These are phyloP conservation scores for Trebouxia gelatinosa DNA, from an alignment of 163 green algal genomes.

Conservation along the genomic window DNA sequence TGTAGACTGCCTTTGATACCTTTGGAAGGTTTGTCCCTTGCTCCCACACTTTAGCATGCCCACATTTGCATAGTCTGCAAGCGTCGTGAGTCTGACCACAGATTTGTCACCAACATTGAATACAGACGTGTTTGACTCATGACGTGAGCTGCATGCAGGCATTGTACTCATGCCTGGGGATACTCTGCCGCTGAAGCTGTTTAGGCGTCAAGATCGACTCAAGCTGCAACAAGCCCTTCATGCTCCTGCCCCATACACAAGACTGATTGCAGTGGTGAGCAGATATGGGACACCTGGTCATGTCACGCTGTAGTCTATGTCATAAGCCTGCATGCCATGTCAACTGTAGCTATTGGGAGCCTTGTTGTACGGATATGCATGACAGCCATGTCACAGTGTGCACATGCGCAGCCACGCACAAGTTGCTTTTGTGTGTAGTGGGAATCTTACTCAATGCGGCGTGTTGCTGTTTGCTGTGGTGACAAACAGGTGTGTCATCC, in stretches of 20 bases:
- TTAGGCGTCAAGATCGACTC: conserved; percentile 14
- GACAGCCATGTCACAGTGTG: not conserved
- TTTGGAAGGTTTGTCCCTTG: not conserved
- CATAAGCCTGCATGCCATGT: not conserved
- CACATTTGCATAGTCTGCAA: not conserved
- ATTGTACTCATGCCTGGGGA: conserved; percentile 47
- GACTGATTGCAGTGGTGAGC: conserved; percentile 46
- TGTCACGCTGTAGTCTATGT: not conserved
- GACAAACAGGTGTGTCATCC: too few species aligned
- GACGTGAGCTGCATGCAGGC: conserved; percentile 28
- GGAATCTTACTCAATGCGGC: not conserved
- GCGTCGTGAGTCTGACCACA: not conserved
- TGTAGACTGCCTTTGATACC: conserved; percentile 9
- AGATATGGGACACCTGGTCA: not conserved
- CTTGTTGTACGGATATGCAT: not conserved
- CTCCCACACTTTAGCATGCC: too few species aligned
- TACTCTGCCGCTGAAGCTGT: conserved; percentile 42
- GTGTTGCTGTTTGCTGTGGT: too few species aligned
- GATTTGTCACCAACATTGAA: not conserved
- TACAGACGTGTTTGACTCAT: not conserved
- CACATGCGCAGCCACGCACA: too few species aligned
- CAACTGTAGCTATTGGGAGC: not conserved
- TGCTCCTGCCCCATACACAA: conserved; percentile 31
- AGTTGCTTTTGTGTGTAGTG: not conserved
- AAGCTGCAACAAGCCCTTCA: conserved; percentile 33